These are phyloP conservation scores for Cutaneotrichosporon spelunceum DNA, from an alignment of 1,284 basidiomycete genomes.

Conservation along the genomic window DNA sequence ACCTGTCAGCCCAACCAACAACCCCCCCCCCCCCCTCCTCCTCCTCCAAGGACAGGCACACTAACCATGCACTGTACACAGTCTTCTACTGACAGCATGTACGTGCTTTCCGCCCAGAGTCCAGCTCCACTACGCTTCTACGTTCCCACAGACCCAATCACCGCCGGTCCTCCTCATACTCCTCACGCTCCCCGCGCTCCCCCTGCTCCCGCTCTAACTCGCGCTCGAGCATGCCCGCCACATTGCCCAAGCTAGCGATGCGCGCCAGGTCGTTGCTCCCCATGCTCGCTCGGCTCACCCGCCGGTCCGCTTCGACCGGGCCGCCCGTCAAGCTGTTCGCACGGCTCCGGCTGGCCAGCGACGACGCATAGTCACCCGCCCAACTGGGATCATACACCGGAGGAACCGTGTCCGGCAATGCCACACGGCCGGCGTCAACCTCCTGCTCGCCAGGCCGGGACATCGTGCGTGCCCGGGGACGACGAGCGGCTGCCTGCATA, in stretches of 20 bases:
- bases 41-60: neutral
- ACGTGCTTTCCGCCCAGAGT: neutral
- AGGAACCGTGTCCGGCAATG: slow-evolving; percentile 8
- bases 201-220: neutral
- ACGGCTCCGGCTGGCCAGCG: neutral
- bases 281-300: neutral
- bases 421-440: slow-evolving; percentile 8
- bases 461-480: neutral
- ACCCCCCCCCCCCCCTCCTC: too few relatives aligned
- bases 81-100: too few relatives aligned
- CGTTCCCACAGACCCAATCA: neutral
- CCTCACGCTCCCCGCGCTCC: neutral
- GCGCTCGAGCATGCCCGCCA: neutral
- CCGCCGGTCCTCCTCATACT: too few relatives aligned
- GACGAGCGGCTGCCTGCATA: neutral
- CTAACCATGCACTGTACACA: neutral
- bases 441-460: neutral
- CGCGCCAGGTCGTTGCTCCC: neutral
- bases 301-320: neutral
- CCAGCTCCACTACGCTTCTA: neutral
- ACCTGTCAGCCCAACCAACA: too few relatives aligned
- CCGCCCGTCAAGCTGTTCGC: neutral
- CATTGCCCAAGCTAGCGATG: neutral
- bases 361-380: slow-evolving; percentile 9
- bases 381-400: slow-evolving; percentile 10